phyloP scores from a whole-genome alignment of 202 grass and related monocot species.

The Dendrocalamus latiflorus region DNA sequence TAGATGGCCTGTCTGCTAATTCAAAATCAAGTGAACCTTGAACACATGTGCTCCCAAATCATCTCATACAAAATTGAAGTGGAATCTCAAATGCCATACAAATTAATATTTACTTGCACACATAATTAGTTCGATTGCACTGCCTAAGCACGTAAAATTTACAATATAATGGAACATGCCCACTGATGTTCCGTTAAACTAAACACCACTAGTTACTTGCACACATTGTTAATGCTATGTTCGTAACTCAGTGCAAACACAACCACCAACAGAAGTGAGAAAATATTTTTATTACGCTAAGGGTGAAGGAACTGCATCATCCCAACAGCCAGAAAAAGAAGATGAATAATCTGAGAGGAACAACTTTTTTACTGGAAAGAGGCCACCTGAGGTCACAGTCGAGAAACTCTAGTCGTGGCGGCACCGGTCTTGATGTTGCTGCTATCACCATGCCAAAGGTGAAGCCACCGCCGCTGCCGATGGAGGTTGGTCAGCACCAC shows the following conservation, averaged over 20 bases:
- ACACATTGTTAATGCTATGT: not conserved
- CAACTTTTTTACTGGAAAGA: too few relatives aligned
- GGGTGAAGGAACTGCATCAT: not conserved
- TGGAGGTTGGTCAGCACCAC: too few relatives aligned
- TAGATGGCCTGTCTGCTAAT: not conserved
- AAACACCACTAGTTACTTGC: not conserved
- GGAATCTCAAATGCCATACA: not conserved
- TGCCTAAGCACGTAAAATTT: not conserved
- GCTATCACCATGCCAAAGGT: too few relatives aligned
- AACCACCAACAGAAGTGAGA: not conserved
- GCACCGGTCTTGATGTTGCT: too few relatives aligned
- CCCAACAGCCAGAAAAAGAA: not conserved
- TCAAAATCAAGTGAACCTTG: not conserved
- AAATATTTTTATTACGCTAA: not conserved
- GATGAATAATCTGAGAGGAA: too few relatives aligned
- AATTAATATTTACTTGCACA: not conserved
- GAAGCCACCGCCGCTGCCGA: too few relatives aligned
- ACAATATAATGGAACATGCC: not conserved
- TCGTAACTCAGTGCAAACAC: not conserved
- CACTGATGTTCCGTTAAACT: not conserved
- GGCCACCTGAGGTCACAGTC: too few relatives aligned
- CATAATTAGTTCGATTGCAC: not conserved
- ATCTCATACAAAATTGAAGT: not conserved
- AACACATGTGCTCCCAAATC: not conserved
- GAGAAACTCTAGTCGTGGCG: too few relatives aligned